These are phyloP conservation scores for Chaetomium cochliodes DNA, from an alignment of 495 filamentous ascomycete genomes.

Conservation along the genomic window DNA sequence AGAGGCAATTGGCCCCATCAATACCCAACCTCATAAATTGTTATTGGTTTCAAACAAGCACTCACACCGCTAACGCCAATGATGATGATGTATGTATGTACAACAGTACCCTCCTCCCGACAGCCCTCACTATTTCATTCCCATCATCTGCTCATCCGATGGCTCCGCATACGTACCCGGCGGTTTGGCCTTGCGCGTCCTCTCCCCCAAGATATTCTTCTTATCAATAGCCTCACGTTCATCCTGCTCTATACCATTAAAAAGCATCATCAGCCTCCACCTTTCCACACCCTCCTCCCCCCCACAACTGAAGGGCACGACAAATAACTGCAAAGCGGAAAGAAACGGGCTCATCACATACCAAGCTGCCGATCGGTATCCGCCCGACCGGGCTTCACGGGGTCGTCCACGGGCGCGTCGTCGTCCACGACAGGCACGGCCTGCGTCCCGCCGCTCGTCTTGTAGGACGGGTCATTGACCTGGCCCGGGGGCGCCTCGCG, in stretches of 20 bases:
- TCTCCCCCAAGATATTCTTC: constrained; percentile 50
- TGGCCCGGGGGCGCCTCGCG: constrained; percentile 25
- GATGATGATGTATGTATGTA: background rate
- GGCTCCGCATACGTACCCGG: constrained; percentile 52
- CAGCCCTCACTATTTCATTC: constrained; percentile 19
- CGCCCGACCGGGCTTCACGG: constrained; percentile 42
- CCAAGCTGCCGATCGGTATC: constrained; percentile 54
- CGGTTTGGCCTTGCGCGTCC: constrained; percentile 50
- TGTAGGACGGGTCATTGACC: constrained; percentile 37
- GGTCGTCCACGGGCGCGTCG: constrained; percentile 49
- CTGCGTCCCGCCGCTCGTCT: constrained; percentile 40
- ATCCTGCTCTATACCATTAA: constrained; percentile 42
- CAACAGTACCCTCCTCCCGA: background rate
- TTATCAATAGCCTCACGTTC: constrained; percentile 55
- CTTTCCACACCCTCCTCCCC: too few species aligned
- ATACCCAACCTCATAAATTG: too few species aligned
- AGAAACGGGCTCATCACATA: constrained; percentile 40
- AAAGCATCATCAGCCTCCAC: background rate
- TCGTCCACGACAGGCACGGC: constrained; percentile 55
- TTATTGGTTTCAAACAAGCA: background rate
- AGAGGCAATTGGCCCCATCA: too few species aligned
- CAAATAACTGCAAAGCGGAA: too few species aligned
- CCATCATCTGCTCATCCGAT: constrained; percentile 48
- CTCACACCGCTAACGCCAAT: background rate
- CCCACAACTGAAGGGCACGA: too few species aligned